Conservation (phyloP, 805 yeast genomes). For the Candida ovalis region DNA sequence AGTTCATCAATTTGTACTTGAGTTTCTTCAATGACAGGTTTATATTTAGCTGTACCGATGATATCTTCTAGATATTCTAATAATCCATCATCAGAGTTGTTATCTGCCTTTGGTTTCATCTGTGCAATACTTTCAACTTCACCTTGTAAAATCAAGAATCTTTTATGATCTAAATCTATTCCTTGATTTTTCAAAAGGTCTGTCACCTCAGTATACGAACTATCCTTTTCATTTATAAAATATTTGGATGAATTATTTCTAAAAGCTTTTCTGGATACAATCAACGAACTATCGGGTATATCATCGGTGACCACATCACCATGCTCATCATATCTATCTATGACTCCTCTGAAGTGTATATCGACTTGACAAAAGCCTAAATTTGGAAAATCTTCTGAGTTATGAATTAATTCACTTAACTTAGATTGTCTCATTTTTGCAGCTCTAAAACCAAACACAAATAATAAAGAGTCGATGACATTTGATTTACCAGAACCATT, state of each 20-base stretch:
- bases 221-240: constrained; percentile 62
- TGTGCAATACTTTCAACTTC: constrained; percentile 98
- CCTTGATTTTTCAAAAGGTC: constrained; percentile 72
- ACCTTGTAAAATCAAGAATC: constrained; percentile 93
- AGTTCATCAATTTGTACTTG: constrained; percentile 61
- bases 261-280: constrained; percentile 78
- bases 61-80: constrained; percentile 94
- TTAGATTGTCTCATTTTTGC: constrained; percentile 95
- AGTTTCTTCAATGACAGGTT: constrained; percentile 66
- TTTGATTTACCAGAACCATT: constrained; percentile 98
- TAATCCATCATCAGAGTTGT: constrained; percentile 87
- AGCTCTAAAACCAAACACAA: constrained; percentile 96
- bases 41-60: constrained; percentile 88
- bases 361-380: constrained; percentile 83
- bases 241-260: constrained; percentile 76
- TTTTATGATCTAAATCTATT: constrained; percentile 89
- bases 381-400: constrained; percentile 68
- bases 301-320: constrained; percentile 34
- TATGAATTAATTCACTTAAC: constrained; percentile 88
- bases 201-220: constrained; percentile 79
- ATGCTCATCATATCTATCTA: constrained; percentile 40
- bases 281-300: constrained; percentile 54
- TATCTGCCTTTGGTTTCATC: constrained; percentile 97
- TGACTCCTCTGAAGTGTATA: constrained; percentile 76
- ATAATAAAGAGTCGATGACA: constrained; percentile 95